Conservation (phyloP, 2,329 filamentous ascomycete genomes). For the Monosporascus ibericus region DNA sequence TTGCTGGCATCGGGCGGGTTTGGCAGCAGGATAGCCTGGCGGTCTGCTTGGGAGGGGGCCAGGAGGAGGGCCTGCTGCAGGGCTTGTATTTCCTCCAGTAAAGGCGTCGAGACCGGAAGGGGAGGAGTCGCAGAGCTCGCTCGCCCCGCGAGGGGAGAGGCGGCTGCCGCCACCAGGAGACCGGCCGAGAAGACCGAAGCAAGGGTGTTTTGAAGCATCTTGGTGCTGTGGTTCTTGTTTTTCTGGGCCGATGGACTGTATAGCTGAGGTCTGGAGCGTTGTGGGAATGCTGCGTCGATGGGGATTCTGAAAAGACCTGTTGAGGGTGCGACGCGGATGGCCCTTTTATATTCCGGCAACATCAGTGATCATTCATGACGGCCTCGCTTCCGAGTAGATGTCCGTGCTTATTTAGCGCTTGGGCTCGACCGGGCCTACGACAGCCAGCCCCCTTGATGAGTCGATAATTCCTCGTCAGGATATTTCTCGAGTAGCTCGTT, state of each 20-base stretch:
- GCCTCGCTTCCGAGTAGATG: too few species aligned
- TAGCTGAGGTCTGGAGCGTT: not conserved
- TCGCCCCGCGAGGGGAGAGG: not conserved
- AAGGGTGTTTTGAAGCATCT: not conserved
- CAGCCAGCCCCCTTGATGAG: too few species aligned
- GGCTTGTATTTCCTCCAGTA: not conserved
- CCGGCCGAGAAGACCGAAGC: not conserved
- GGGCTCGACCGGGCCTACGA: too few species aligned
- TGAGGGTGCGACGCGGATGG: not conserved
- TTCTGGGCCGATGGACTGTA: not conserved
- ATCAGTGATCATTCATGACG: not conserved
- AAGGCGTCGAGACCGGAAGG: not conserved
- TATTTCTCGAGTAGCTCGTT: too few species aligned
- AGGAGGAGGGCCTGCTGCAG: not conserved
- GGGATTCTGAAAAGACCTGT: not conserved
- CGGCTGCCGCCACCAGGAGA: not conserved
- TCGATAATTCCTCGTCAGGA: too few species aligned
- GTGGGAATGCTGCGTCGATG: not conserved
- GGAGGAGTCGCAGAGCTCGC: not conserved
- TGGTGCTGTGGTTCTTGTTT: not conserved
- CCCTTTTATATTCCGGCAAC: not conserved
- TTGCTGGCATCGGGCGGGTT: constrained; percentile 4
- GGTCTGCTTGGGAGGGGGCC: not conserved
- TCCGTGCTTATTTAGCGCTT: too few species aligned
- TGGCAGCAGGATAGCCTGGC: not conserved